Conservation (phyloP, 1,284 basidiomycete species). For the Moesziomyces aphidis region DNA sequence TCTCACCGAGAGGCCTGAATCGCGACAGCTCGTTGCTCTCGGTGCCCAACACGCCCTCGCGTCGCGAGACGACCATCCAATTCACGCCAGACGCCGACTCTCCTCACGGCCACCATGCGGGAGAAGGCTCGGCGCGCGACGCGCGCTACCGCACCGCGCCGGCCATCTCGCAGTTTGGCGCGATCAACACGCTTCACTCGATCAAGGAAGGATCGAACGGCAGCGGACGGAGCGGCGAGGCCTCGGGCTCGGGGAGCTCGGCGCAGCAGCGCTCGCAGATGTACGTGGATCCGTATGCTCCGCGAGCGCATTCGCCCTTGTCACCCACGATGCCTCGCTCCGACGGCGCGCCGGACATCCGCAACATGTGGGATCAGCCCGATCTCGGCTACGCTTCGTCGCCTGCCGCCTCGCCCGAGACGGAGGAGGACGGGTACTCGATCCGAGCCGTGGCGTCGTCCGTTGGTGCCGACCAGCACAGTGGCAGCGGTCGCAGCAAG, state of each 20-base stretch:
- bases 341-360: conserved; percentile 15
- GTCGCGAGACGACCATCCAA: conserved; percentile 37
- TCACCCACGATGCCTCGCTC: conserved; percentile 30
- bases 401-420: conserved; percentile 23
- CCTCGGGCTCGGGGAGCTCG: conserved; percentile 2
- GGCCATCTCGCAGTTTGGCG: conserved; percentile 21
- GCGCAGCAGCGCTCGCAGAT: conserved; percentile 8
- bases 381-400: conserved; percentile 26
- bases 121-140: not conserved
- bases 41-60: conserved; percentile 16
- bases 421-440: conserved; percentile 33
- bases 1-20: conserved; percentile 31
- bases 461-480: conserved; percentile 1
- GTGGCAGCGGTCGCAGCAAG: conserved; percentile 13
- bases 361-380: conserved; percentile 36
- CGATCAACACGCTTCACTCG: conserved; percentile 16
- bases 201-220: conserved; percentile 39
- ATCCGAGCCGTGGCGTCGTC: conserved; percentile 35
- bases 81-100: conserved; percentile 43
- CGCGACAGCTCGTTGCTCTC: conserved; percentile 7
- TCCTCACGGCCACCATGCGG: conserved; percentile 54
- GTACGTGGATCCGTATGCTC: conserved; percentile 41
- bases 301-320: conserved; percentile 25
- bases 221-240: conserved; percentile 21
- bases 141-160: not conserved